phyloP scores from a whole-genome alignment of 352 stramenopile species.

The Saprolegnia diclina region DNA sequence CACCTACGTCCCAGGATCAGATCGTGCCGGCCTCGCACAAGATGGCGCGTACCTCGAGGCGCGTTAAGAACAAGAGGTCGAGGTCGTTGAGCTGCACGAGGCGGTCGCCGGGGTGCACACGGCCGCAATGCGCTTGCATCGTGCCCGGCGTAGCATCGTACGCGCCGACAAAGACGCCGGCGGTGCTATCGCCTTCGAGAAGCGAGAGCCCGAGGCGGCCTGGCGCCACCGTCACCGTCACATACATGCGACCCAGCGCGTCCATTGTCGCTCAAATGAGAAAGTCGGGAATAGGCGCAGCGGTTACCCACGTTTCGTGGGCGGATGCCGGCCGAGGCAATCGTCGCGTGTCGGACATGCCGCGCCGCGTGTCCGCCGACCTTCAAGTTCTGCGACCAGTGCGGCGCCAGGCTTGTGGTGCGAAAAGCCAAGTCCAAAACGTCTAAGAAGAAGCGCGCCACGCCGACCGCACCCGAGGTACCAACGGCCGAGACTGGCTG shows the following conservation, averaged over 20 bases:
- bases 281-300: not conserved
- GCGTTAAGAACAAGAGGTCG: slow-evolving; percentile 39
- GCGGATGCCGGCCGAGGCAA: not conserved
- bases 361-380: slow-evolving; percentile 1
- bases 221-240: slow-evolving; percentile 40
- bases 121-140: slow-evolving; percentile 34
- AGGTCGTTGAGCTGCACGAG: slow-evolving; percentile 46
- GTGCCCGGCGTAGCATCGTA: not conserved
- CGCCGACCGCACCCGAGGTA: not conserved
- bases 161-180: slow-evolving; percentile 41
- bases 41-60: slow-evolving; percentile 29
- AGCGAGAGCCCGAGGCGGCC: slow-evolving; percentile 52
- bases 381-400: slow-evolving; percentile 30
- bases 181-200: slow-evolving; percentile 41
- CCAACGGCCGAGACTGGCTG: not conserved
- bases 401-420: slow-evolving; percentile 24
- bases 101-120: slow-evolving; percentile 41
- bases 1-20: slow-evolving; percentile 21
- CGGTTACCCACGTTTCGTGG: too few species aligned
- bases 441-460: not conserved
- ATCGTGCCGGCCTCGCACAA: not conserved
- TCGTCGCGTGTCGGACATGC: slow-evolving; percentile 19
- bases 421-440: slow-evolving; percentile 6
- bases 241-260: slow-evolving; percentile 46
- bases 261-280: slow-evolving; percentile 28